Evolutionary conservation across 108 stramenopile species (phyloP).

Genomic region (Epithemia pelagica): DNA sequence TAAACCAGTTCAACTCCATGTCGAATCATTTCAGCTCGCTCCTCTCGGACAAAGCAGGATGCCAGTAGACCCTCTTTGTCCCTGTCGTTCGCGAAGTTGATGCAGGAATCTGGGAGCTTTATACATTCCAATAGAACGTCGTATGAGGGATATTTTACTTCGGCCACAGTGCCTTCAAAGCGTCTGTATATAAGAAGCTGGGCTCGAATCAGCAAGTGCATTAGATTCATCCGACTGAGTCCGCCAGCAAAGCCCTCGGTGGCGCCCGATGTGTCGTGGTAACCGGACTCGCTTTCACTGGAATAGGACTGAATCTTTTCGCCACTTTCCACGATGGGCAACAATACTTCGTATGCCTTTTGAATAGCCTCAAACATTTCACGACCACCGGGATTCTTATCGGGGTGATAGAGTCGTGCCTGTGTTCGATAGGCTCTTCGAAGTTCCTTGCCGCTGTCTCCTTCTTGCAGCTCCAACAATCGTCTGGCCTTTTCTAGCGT

Average conservation of each 20-base stretch:
- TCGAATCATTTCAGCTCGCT: conserved; percentile 35
- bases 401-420: conserved; percentile 70
- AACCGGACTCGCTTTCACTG: not conserved
- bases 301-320: conserved; percentile 18
- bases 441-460: conserved; percentile 47
- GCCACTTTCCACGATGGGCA: conserved; percentile 52
- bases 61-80: conserved; percentile 9
- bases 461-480: conserved; percentile 38
- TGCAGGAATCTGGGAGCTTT: conserved; percentile 23
- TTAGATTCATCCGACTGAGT: conserved; percentile 30
- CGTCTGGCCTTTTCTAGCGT: conserved; percentile 41
- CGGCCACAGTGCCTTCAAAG: conserved; percentile 42
- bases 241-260: conserved; percentile 42
- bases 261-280: conserved; percentile 8
- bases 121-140: conserved; percentile 41
- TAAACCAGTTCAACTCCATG: conserved; percentile 44
- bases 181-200: conserved; percentile 70
- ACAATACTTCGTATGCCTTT: conserved; percentile 58
- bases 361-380: conserved; percentile 80
- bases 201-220: conserved; percentile 49
- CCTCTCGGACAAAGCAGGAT: conserved; percentile 21
- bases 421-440: conserved; percentile 53
- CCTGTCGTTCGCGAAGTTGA: not conserved
- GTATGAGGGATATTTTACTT: conserved; percentile 77
- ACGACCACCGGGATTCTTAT: conserved; percentile 57